phyloP scores from a whole-genome alignment of 1,139 yeast species.

The Hansenula anomala region DNA sequence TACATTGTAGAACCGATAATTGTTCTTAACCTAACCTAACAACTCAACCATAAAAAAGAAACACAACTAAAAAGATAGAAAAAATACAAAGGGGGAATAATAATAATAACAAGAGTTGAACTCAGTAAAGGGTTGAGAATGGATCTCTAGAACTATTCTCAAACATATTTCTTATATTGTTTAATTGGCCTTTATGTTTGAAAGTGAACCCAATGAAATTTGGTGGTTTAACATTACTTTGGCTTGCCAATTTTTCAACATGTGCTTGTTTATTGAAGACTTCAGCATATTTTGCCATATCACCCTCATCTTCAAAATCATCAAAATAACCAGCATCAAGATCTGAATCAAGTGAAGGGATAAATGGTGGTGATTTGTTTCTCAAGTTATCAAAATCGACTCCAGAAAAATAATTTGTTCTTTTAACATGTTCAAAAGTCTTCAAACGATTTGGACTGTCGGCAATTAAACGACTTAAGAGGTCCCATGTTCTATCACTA shows the following conservation, averaged over 20 bases:
- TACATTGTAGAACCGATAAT: no score
- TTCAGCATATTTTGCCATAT: constrained; percentile 97
- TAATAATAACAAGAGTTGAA: neutral
- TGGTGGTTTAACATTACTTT: constrained; percentile 51
- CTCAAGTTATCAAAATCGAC: constrained; percentile 74
- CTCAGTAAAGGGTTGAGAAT: constrained; percentile 31
- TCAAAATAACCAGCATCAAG: constrained; percentile 99
- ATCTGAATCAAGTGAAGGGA: constrained; percentile 94
- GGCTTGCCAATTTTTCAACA: constrained; percentile 76
- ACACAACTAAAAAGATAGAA: no score
- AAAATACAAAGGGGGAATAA: neutral
- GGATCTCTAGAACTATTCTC: constrained; percentile 34
- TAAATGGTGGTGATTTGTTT: constrained; percentile 80
- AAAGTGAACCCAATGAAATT: constrained; percentile 96
- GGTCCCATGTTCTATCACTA: constrained; percentile 95
- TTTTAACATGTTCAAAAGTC: constrained; percentile 74
- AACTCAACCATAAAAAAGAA: neutral
- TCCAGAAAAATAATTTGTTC: constrained; percentile 78
- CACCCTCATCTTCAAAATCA: constrained; percentile 93
- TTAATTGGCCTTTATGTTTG: constrained; percentile 70
- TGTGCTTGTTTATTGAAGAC: constrained; percentile 88
- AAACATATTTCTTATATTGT: constrained; percentile 32
- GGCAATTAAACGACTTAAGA: constrained; percentile 75
- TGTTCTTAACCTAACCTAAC: no score
- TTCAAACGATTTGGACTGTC: constrained; percentile 71